Evolutionary conservation across 345 rosid species (phyloP).

Genomic region (Linum trigynum): DNA sequence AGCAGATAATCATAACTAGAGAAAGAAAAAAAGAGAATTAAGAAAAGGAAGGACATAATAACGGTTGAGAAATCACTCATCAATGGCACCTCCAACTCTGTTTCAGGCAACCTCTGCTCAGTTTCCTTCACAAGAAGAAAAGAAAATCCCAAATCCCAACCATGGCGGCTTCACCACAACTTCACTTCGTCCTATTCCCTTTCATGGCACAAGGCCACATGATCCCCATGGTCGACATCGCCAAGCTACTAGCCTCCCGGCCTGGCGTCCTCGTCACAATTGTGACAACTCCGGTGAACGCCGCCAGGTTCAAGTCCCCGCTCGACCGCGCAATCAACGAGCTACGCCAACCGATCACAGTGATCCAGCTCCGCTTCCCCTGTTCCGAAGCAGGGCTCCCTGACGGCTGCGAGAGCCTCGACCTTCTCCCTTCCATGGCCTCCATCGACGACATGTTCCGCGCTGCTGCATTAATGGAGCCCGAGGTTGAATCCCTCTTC

Average conservation of each 20-base stretch:
- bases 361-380: background rate
- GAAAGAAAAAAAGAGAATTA: too few species aligned
- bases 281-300: constrained; percentile 13
- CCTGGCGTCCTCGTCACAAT: constrained; percentile 13
- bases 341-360: background rate
- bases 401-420: background rate
- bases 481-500: background rate
- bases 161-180: background rate
- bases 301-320: background rate
- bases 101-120: too few species aligned
- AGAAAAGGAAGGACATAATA: too few species aligned
- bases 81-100: too few species aligned
- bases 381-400: background rate
- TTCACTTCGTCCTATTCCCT: constrained; percentile 18
- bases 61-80: too few species aligned
- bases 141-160: too few species aligned
- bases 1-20: too few species aligned
- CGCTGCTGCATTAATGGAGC: background rate
- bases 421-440: background rate
- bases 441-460: background rate
- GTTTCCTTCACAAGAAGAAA: too few species aligned
- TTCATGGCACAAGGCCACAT: constrained; percentile 19
- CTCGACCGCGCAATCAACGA: background rate
- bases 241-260: constrained; percentile 11
- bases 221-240: constrained; percentile 23